Percentiles rank a stretch among this genome's conserved stretches.
These are phyloP conservation scores for Calonectria pteridis DNA, from an alignment of 2,329 filamentous ascomycete species.

Conservation along the genomic window DNA sequence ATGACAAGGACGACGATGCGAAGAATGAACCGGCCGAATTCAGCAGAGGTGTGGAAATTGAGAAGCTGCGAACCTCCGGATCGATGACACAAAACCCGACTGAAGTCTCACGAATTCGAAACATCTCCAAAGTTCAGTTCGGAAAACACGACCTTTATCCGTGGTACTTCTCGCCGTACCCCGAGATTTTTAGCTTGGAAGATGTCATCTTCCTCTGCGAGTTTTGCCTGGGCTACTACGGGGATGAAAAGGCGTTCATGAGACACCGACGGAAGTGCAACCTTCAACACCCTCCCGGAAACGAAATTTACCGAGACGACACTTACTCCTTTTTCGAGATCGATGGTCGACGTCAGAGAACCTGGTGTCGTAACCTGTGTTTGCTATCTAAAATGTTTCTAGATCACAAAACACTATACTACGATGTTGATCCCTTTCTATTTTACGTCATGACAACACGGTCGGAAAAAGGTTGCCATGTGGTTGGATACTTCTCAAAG, in stretches of 20 bases:
- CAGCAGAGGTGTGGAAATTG: slow-evolving; percentile 91
- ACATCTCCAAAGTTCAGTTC: slow-evolving; percentile 94
- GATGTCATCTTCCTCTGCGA: slow-evolving; percentile 98
- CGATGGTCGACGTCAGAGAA: slow-evolving; percentile 91
- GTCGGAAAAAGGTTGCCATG: slow-evolving; percentile 89
- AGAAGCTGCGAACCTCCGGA: slow-evolving; percentile 92
- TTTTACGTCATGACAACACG: slow-evolving; percentile 98
- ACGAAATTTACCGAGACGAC: slow-evolving; percentile 97
- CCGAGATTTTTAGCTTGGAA: slow-evolving; percentile 86
- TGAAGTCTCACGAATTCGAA: slow-evolving; percentile 95
- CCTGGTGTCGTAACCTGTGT: slow-evolving; percentile 97
- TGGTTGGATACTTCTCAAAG: slow-evolving; percentile 99
- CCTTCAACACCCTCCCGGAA: slow-evolving; percentile 91
- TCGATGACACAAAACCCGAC: slow-evolving; percentile 99
- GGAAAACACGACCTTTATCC: slow-evolving; percentile 92
- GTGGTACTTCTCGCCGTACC: slow-evolving; percentile 99
- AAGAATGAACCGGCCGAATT: slow-evolving; percentile 69
- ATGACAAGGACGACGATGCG: slow-evolving; percentile 61
- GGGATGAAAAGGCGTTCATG: slow-evolving; percentile 82
- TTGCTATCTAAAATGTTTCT: slow-evolving; percentile 96
- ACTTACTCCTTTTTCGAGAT: slow-evolving; percentile 98
- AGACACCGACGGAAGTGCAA: slow-evolving; percentile 92
- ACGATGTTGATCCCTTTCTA: slow-evolving; percentile 98
- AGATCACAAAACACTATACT: slow-evolving; percentile 98
- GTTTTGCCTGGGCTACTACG: slow-evolving; percentile 94